Percentiles rank a stretch among this genome's conserved stretches.
These are phyloP conservation scores for Chrysoporthe puriensis DNA, from an alignment of 2,329 filamentous ascomycete genomes.

Conservation along the genomic window DNA sequence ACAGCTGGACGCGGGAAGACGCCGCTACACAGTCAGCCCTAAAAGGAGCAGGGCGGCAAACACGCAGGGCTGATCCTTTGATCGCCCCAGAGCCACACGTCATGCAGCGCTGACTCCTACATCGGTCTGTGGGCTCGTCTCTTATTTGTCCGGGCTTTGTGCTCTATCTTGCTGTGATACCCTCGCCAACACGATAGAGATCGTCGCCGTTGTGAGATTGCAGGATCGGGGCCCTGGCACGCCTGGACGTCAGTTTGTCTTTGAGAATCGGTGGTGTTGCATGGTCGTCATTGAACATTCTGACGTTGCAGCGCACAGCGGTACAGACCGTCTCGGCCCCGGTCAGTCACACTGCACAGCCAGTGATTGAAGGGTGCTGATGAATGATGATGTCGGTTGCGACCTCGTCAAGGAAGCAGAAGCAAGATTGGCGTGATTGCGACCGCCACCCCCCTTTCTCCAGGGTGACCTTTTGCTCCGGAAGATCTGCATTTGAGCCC, in stretches of 20 bases:
- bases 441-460: background rate
- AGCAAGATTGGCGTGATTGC: background rate
- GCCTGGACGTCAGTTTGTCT: background rate
- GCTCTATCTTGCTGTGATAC: background rate
- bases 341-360: background rate
- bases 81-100: background rate
- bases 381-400: background rate
- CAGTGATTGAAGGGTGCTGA: background rate
- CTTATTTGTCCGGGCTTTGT: background rate
- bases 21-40: background rate
- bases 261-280: background rate
- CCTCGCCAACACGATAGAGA: background rate
- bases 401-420: background rate
- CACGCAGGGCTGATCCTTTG: background rate
- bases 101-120: background rate
- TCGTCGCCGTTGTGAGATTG: background rate
- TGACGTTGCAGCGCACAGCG: background rate
- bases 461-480: background rate
- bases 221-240: background rate
- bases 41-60: background rate
- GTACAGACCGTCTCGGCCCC: background rate
- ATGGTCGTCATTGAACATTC: background rate
- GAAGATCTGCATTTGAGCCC: background rate
- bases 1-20: background rate
- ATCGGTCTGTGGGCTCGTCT: background rate